A percentile compares a stretch with the other conserved stretches of the same genome.
Evolutionary conservation across 106 monocot genomes (phyloP).

Genomic region (Dioscorea dumetorum): DNA sequence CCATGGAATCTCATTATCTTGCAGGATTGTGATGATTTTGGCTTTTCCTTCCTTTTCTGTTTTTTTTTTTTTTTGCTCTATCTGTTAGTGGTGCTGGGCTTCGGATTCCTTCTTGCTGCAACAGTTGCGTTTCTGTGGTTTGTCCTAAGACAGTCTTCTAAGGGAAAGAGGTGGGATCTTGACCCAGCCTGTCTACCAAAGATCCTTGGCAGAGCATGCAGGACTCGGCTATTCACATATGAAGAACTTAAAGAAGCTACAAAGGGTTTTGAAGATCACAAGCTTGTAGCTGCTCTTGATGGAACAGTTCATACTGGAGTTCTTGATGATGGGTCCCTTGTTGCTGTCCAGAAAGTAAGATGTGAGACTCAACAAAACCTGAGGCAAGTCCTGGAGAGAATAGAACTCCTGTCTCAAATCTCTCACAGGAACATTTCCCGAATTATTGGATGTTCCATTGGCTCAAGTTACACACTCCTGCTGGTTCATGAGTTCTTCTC

Average conservation of each 20-base stretch:
- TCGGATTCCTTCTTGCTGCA: slow-evolving; percentile 28
- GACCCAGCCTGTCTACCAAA: slow-evolving; percentile 44
- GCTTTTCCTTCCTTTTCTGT: neutral
- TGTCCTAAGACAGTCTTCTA: slow-evolving; percentile 29
- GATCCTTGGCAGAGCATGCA: slow-evolving; percentile 32
- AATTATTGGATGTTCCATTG: slow-evolving; percentile 65
- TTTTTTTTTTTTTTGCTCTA: neutral
- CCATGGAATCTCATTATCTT: too few species aligned
- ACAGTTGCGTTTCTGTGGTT: slow-evolving; percentile 29
- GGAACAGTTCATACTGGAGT: slow-evolving; percentile 45
- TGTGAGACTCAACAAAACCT: slow-evolving; percentile 32
- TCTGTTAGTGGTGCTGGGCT: slow-evolving; percentile 48
- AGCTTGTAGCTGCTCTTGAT: slow-evolving; percentile 26
- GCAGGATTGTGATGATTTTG: neutral
- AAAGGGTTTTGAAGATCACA: slow-evolving; percentile 45
- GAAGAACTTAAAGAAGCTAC: slow-evolving; percentile 79
- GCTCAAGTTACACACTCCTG: slow-evolving; percentile 33
- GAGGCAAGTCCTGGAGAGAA: slow-evolving; percentile 29
- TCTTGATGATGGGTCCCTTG: slow-evolving; percentile 53
- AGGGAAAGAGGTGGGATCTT: slow-evolving; percentile 21
- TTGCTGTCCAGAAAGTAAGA: slow-evolving; percentile 63
- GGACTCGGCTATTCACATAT: slow-evolving; percentile 50
- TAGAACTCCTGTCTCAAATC: slow-evolving; percentile 44
- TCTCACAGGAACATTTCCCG: slow-evolving; percentile 57
- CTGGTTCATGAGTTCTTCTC: slow-evolving; percentile 66